phyloP scores from a whole-genome alignment of 352 stramenopile genomes.

The Globisporangium ultimum region DNA sequence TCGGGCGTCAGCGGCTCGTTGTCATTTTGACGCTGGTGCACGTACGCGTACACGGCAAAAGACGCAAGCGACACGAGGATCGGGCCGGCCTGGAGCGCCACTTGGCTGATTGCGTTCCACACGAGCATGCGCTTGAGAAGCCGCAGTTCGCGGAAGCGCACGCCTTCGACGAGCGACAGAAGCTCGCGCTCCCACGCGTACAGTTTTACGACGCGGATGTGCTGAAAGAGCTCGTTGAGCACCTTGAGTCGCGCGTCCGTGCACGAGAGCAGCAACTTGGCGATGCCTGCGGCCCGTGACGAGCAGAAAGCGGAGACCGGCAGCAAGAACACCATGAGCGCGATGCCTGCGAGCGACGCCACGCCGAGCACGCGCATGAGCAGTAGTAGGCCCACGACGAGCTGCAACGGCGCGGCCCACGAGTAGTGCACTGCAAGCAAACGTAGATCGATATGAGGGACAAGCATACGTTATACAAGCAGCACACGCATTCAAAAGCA shows the following conservation, averaged over 20 bases:
- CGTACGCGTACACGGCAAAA: slow-evolving; percentile 58
- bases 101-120: slow-evolving; percentile 50
- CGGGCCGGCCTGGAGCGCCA: slow-evolving; percentile 43
- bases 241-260: slow-evolving; percentile 56
- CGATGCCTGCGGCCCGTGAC: slow-evolving; percentile 31
- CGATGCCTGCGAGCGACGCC: slow-evolving; percentile 50
- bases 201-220: slow-evolving; percentile 74
- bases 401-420: slow-evolving; percentile 57
- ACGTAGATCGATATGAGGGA: background rate
- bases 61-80: slow-evolving; percentile 60
- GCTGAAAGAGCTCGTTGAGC: slow-evolving; percentile 51
- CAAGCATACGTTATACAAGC: no score
- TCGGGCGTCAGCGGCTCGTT: slow-evolving; percentile 68
- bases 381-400: slow-evolving; percentile 50
- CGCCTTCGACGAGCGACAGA: slow-evolving; percentile 39
- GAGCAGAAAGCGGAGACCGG: slow-evolving; percentile 37
- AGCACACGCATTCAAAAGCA: no score
- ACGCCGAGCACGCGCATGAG: slow-evolving; percentile 47
- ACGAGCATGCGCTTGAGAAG: slow-evolving; percentile 45
- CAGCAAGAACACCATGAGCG: slow-evolving; percentile 54
- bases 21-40: slow-evolving; percentile 15
- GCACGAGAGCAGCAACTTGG: slow-evolving; percentile 39
- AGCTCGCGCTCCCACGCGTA: slow-evolving; percentile 74
- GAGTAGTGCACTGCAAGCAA: slow-evolving; percentile 44
- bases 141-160: slow-evolving; percentile 44